phyloP scores from a whole-genome alignment of 2,329 filamentous ascomycete species.

The Xylaria polymorpha region DNA sequence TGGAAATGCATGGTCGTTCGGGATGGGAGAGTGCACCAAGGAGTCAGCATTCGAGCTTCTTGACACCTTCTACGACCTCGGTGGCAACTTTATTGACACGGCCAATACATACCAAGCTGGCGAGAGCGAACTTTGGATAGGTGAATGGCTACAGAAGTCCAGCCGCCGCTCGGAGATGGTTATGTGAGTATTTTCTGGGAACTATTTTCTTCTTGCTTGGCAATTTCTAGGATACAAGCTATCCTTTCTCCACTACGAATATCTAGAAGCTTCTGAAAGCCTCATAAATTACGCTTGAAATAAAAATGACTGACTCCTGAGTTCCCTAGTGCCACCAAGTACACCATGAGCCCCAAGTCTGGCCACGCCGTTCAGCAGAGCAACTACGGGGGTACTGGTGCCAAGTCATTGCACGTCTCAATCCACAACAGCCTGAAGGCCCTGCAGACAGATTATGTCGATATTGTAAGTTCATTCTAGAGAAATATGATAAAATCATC shows the following conservation, averaged over 20 bases:
- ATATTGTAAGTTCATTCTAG: constrained; percentile 41
- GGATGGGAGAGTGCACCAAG: constrained; percentile 17
- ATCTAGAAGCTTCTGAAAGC: too few species aligned
- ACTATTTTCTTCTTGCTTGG: too few species aligned
- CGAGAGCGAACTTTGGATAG: constrained; percentile 66
- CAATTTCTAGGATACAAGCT: too few species aligned
- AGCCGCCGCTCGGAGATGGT: constrained; percentile 61
- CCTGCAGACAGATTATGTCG: constrained; percentile 49
- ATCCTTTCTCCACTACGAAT: too few species aligned
- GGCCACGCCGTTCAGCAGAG: constrained; percentile 33
- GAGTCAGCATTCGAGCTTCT: constrained; percentile 45
- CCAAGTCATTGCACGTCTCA: constrained; percentile 51
- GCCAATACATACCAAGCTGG: constrained; percentile 67
- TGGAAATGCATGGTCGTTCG: constrained; percentile 16
- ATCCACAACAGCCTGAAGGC: constrained; percentile 54
- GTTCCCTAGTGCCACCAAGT: constrained; percentile 61
- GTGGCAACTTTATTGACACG: constrained; percentile 77
- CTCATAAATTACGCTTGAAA: too few species aligned
- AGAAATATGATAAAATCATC: not conserved
- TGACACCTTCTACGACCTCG: constrained; percentile 65
- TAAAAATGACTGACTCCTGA: too few species aligned
- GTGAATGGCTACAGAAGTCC: constrained; percentile 64
- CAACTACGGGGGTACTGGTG: constrained; percentile 55
- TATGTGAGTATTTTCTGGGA: too few species aligned
- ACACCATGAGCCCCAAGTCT: constrained; percentile 40